Evolutionary conservation across 2,329 filamentous ascomycete genomes (phyloP), one percentile per base, ranked within the genome.

Genomic region (Thermomyces lanuginosus): DNA sequence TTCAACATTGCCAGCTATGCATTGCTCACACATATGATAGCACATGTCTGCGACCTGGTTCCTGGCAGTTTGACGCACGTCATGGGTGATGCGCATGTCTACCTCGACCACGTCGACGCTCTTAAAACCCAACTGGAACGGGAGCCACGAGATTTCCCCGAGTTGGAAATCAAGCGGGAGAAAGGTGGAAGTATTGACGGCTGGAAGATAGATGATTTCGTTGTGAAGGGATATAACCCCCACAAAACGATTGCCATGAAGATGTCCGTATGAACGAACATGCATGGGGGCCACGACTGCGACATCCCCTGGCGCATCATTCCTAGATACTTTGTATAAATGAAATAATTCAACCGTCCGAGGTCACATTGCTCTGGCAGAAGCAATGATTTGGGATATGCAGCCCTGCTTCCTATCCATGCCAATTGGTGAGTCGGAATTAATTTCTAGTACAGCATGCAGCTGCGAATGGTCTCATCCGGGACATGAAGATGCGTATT

Each of bases 1-100:
- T 98, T 98, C 62, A 98, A 98, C 51, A 95, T 98, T 43, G 89
- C 86, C 1, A 80, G 72, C 37, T 98, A 98, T 56, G 83, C 89
- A 17, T 61, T 98, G 30, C 61, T 98, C 21, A 93, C 84, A 21
- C 84, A 95, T 52, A 95, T 98, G 77, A 60, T 98, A 24, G 86
- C 89, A 1, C 76, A 84, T 47, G 82, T 78, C 7, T 83, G 78
- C 45, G 76, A 84, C 39, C 55, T 98, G 29, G 68, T 80, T 1
- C 83, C 89, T 0, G 89, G 86, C 0, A 86, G 71, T 27, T 65
- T 98, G 35, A 89, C 83, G 20, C 89, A 95, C 53, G 83, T 83
- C 25, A 92, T 98, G 83, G 89, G 89, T 8, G 89, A 98, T 53
- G 82, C 86, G n/a, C 89, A 98, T 53, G 76, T 98, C 1, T 98